phyloP scores from a whole-genome alignment of 345 rosid genomes.

The Raphanus sativus region DNA sequence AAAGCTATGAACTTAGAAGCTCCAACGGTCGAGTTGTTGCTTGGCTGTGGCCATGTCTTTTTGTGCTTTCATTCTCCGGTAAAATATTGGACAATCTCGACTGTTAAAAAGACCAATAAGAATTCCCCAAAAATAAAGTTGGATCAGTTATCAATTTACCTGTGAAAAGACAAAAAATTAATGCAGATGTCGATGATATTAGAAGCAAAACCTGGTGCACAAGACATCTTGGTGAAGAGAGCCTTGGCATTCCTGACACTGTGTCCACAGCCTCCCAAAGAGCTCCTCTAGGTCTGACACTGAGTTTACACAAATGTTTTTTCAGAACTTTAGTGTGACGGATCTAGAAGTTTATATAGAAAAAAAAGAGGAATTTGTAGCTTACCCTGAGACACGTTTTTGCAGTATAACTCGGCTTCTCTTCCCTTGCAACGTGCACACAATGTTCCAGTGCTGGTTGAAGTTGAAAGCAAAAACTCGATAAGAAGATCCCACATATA shows the following conservation, averaged over 20 bases:
- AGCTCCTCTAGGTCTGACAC: constrained; percentile 83
- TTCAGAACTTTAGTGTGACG: neutral
- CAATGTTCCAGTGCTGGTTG: constrained; percentile 53
- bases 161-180: neutral
- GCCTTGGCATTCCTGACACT: constrained; percentile 98
- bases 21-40: constrained; percentile 81
- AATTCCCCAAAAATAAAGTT: neutral
- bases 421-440: constrained; percentile 92
- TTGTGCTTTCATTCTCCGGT: constrained; percentile 92
- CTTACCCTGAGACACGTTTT: constrained; percentile 83
- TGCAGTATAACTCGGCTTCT: constrained; percentile 89
- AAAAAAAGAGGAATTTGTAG: neutral
- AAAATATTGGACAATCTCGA: constrained; percentile 98
- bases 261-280: constrained; percentile 90
- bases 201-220: constrained; percentile 73
- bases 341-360: constrained; percentile 1
- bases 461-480: neutral
- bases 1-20: constrained; percentile 45
- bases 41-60: constrained; percentile 91
- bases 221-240: constrained; percentile 99
- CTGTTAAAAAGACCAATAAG: constrained; percentile 40
- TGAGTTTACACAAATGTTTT: constrained; percentile 37
- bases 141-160: constrained; percentile 15
- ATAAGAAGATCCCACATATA: constrained; percentile 1
- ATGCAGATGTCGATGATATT: neutral